Evolutionary conservation across 495 filamentous ascomycete genomes (phyloP), one percentile per base, ranked within the genome.

Genomic region (Neurospora tetraspora): DNA sequence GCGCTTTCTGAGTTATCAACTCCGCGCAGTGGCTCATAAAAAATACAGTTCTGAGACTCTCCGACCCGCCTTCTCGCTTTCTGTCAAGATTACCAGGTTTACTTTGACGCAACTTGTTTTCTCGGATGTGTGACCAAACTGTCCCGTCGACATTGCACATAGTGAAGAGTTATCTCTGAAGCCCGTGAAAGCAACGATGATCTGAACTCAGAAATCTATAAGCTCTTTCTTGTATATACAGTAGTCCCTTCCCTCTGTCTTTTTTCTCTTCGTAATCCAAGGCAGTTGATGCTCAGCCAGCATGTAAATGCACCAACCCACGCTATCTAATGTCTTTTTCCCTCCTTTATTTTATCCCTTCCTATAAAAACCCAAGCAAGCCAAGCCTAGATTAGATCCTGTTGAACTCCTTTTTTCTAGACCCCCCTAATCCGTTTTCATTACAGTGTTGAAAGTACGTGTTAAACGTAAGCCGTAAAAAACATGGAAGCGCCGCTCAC

Each of bases 391-490:
- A 39, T 39, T 65, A 40, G 36, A 37, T 73, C 69, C 53, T 68
- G 61, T 72, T 74, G 73, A 74, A 73, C 72, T 71, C 72, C 72
- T 23, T 69, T 69, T 53, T 45, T 47, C 53, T 65, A 65, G 53
- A 65, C 53, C 53, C 12, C 53, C 53, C 27, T 65, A 27, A 65
- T 65, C 53, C 53, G 27, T 65, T 65, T 65, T 36, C 53, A 65
- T 18, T 34, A 34, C 53, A 65, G 2, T 65, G 53, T 65, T 65
- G 53, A 65, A 65, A 65, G 12, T 65, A 65, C 27, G 53, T 65
- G n/a, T n/a, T n/a, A n/a, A n/a, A n/a, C n/a, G n/a, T 65, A 65
- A 65, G 3, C 27, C 3, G 27, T 5, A 34, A 65, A 34, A 34
- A 61, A 16, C 47, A 8, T 31, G 27, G 53, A 65, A 18, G 14